Evolutionary conservation across 768 basidiomycete genomes (phyloP), one percentile per base, ranked within the genome.

Genomic region (Cytidiella melzeri): DNA sequence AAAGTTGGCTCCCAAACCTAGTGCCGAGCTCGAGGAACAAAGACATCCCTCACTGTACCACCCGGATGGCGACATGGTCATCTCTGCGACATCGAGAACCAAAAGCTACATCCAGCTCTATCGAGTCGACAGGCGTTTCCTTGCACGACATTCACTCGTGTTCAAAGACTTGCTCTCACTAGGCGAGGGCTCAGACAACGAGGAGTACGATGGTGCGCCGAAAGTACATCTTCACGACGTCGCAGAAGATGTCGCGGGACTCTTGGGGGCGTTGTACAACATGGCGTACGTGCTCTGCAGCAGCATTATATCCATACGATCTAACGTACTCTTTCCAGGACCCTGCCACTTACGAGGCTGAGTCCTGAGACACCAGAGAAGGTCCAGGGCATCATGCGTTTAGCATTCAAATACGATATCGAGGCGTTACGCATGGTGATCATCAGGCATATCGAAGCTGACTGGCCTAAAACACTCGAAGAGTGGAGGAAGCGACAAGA

Each of bases 391-490:
- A 45, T 49, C 21, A 51, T 64, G 28, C 44, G 52, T 13, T 48
- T 66, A 26, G 59, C 65, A 5, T 53, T 47, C 51, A 66, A 66
- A 51, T 66, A 43, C 19, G 41, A 43, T 20, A 25, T 43, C 41
- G 41, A 4, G n/a, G 23, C 4, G 6, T 23, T 41, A 20, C 10
- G 7, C 39, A 21, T 21, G 7, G 43, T 27, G 9, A 18, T 27
- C 23, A n/a, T 44, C 5, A 24, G 24, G 23, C 43, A 44, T 28
- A 18, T 44, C 43, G 26, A 25, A n/a, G 43, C 4, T 7, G 25
- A 44, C 18, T 44, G 43, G 43, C 43, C 43, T 5, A 4, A 27
- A 18, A 27, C 5, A 5, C 43, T 44, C 3, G n/a, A 4, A 12
- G 43, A 4, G 23, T 44, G 43, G 43, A 28, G n/a, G n/a, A n/a